Conservation (phyloP, 306 rosid species). For the Abrus precatorius region DNA sequence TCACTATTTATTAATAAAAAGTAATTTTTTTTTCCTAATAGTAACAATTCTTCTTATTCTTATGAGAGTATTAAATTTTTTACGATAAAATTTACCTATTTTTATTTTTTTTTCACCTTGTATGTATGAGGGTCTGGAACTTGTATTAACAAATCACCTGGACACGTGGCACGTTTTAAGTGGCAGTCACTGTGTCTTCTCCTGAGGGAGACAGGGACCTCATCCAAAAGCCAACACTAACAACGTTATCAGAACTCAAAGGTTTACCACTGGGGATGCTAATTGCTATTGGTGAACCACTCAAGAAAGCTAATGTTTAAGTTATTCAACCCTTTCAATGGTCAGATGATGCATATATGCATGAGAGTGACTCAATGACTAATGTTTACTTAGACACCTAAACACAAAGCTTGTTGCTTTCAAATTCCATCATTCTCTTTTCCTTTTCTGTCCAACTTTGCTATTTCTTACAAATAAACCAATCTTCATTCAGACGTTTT, state of each 20-base stretch:
- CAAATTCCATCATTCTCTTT: neutral
- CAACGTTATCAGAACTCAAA: constrained; percentile 7
- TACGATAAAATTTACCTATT: no score
- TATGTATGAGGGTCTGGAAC: no score
- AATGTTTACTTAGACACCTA: neutral
- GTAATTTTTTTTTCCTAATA: no score
- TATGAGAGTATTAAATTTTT: no score
- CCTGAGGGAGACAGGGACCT: neutral
- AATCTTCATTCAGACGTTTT: neutral
- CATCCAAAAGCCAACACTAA: neutral
- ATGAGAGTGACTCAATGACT: neutral
- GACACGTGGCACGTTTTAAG: neutral
- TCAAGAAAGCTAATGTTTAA: neutral
- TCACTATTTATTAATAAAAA: no score
- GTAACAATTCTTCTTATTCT: no score
- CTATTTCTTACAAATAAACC: neutral
- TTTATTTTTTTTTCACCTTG: no score
- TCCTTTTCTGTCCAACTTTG: neutral
- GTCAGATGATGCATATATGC: neutral
- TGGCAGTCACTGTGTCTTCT: neutral
- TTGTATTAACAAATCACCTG: no score
- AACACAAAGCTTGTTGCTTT: neutral
- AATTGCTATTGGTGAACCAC: neutral
- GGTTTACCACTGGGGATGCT: neutral
- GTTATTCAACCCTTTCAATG: neutral